Evolutionary conservation across 2,329 filamentous ascomycete genomes (phyloP), one percentile per base, ranked within the genome.

Genomic region (Fusarium hostae): DNA sequence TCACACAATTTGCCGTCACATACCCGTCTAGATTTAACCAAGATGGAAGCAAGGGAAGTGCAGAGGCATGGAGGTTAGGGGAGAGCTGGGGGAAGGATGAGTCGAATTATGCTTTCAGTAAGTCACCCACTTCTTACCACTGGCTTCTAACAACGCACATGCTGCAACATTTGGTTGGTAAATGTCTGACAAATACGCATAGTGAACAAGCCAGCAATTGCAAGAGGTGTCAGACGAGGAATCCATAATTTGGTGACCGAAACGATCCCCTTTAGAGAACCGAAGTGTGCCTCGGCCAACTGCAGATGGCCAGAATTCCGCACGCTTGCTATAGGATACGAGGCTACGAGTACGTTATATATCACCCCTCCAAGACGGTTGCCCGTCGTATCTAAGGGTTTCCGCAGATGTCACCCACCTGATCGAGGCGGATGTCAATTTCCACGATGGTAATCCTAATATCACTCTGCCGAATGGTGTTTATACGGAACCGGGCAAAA

Each of bases 201-300:
- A 61, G 59, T 61, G 59, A 56, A 61, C 18, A 7, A 26, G 39
- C 34, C 34, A 45, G 59, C 50, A n/a, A 61, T 61, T 13, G n/a
- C 40, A 3, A 47, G 59, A 47, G 59, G 59, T 3, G 40, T 47
- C 10, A 34, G 28, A 12, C 32, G 34, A 61, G 50, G 59, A 11
- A 45, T 61, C 1, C 18, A 61, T 26, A 57, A 20, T 47, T 6
- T 61, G 20, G 51, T 61, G 3, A 47, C 50, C 11, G 59, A 61
- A 9, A 13, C 5, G 2, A 47, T 39, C 12, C 50, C 51, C 5
- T 61, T 57, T 1, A 13, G 8, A 34, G 59, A 61, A 57, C 59
- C 59, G 2, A 47, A 40, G 15, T 61, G 59, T 34, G n/a, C 26
- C 16, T 20, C 41, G 20, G 26, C 59, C 8, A 55, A 57, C 8